Conservation (phyloP, 2,329 filamentous ascomycete species). For the Aspergillus udagawae region DNA sequence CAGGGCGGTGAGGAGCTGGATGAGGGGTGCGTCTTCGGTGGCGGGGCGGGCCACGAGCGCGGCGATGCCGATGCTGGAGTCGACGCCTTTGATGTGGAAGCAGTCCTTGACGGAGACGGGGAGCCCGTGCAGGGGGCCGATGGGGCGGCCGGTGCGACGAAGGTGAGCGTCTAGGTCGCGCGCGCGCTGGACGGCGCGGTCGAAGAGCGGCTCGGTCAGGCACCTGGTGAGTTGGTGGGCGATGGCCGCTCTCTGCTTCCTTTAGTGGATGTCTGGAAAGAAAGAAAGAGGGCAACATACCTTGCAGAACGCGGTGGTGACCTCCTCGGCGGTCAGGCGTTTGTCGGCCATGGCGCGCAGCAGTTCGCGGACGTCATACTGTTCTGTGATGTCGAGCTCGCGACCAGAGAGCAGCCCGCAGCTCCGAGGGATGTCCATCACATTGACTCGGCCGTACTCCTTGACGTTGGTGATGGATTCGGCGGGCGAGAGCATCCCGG, state of each 20-base stretch:
- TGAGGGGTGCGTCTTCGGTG: slow-evolving; percentile 52
- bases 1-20: slow-evolving; percentile 54
- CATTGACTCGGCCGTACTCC: slow-evolving; percentile 31
- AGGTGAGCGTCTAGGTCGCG: slow-evolving; percentile 46
- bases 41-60: slow-evolving; percentile 59
- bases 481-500: slow-evolving; percentile 31
- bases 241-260: slow-evolving; percentile 31
- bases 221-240: slow-evolving; percentile 44
- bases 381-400: slow-evolving; percentile 55
- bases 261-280: background rate
- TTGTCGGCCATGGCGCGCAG: slow-evolving; percentile 31
- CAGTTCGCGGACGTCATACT: slow-evolving; percentile 43
- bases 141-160: slow-evolving; percentile 34
- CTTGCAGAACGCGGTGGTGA: slow-evolving; percentile 54
- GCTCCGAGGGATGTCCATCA: slow-evolving; percentile 49
- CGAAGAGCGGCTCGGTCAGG: slow-evolving; percentile 51
- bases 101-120: slow-evolving; percentile 52
- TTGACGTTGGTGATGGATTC: slow-evolving; percentile 33
- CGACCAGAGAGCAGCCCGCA: slow-evolving; percentile 49
- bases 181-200: slow-evolving; percentile 47
- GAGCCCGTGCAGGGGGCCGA: slow-evolving; percentile 61
- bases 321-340: slow-evolving; percentile 40
- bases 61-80: slow-evolving; percentile 55
- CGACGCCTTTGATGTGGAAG: slow-evolving; percentile 45
- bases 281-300: slow-evolving; percentile 10